Evolutionary conservation across 345 rosid genomes (phyloP).

Genomic region (Eucalyptus regnans): DNA sequence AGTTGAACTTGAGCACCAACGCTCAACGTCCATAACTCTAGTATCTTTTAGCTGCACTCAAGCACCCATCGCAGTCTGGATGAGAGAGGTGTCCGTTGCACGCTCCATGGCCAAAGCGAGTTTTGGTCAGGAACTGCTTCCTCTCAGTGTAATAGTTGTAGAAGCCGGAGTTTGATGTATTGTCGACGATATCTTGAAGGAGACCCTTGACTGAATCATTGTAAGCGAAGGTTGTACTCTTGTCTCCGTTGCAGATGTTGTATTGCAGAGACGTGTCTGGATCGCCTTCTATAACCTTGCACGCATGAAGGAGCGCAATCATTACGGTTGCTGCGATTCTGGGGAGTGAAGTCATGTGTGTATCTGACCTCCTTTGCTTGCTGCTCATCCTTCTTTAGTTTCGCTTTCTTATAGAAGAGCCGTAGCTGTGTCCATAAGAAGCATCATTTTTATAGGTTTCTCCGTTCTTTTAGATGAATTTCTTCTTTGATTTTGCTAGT

Average conservation of each 20-base stretch:
- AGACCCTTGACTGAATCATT: not conserved
- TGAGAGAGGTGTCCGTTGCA: not conserved
- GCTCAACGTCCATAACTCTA: not conserved
- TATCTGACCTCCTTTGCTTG: not conserved
- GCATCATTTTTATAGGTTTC: not conserved
- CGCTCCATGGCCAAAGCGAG: not conserved
- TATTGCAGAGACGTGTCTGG: not conserved
- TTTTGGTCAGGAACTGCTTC: not conserved
- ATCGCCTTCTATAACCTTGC: not conserved
- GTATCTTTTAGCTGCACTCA: not conserved
- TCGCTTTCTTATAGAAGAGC: not conserved
- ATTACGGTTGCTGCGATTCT: not conserved
- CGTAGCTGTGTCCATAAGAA: not conserved
- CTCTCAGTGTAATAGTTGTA: not conserved
- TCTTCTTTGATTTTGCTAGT: not conserved
- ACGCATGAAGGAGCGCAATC: not conserved
- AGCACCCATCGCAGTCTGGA: not conserved
- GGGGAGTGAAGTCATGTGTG: not conserved
- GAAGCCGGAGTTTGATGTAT: not conserved
- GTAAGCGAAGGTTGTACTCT: not conserved
- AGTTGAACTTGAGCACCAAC: not conserved
- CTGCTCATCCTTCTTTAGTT: not conserved
- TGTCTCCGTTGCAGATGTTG: not conserved
- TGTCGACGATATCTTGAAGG: not conserved
- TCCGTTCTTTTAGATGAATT: not conserved